Percentiles rank a stretch among this genome's conserved stretches.
Evolutionary conservation across 2,329 filamentous ascomycete species (phyloP).

Genomic region (Pezicula rhizophila): DNA sequence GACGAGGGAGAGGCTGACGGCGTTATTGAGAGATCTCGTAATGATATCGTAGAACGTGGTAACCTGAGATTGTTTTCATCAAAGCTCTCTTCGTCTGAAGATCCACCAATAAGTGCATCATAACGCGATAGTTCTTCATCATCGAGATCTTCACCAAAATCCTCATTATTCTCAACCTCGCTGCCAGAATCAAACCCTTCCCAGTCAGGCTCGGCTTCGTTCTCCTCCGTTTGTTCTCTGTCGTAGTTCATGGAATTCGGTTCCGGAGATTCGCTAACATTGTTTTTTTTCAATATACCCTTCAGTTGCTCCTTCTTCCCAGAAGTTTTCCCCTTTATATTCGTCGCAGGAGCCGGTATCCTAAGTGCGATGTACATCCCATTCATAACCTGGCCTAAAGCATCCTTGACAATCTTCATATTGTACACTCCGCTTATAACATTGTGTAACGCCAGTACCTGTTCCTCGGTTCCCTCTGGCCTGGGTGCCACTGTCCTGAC

Average conservation of each 20-base stretch:
- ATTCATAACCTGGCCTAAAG: slow-evolving; percentile 31
- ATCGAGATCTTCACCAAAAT: slow-evolving; percentile 14
- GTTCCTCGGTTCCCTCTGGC: slow-evolving; percentile 19
- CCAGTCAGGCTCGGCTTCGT: slow-evolving; percentile 7
- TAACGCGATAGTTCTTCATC: slow-evolving; percentile 22
- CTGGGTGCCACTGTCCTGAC: slow-evolving; percentile 27
- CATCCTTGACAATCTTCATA: slow-evolving; percentile 44
- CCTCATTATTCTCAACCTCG: slow-evolving; percentile 7
- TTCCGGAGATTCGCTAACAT: neutral
- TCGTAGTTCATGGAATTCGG: neutral
- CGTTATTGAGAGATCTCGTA: slow-evolving; percentile 2
- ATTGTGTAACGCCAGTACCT: slow-evolving; percentile 36
- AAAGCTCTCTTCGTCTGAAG: slow-evolving; percentile 26
- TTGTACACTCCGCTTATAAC: slow-evolving; percentile 49
- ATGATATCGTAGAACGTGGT: neutral
- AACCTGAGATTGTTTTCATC: slow-evolving; percentile 9
- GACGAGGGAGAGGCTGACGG: slow-evolving; percentile 3
- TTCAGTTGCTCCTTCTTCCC: slow-evolving; percentile 12
- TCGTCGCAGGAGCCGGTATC: slow-evolving; percentile 18
- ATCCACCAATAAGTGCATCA: slow-evolving; percentile 23
- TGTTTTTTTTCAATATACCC: slow-evolving; percentile 9
- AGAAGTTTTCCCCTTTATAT: slow-evolving; percentile 11
- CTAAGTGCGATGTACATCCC: slow-evolving; percentile 24
- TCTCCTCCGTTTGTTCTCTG: neutral
- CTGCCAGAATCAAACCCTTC: slow-evolving; percentile 14